A percentile compares a stretch with the other conserved stretches of the same genome.
Evolutionary conservation across 352 stramenopile species (phyloP).

Genomic region (Thalassiosira mediterranea): DNA sequence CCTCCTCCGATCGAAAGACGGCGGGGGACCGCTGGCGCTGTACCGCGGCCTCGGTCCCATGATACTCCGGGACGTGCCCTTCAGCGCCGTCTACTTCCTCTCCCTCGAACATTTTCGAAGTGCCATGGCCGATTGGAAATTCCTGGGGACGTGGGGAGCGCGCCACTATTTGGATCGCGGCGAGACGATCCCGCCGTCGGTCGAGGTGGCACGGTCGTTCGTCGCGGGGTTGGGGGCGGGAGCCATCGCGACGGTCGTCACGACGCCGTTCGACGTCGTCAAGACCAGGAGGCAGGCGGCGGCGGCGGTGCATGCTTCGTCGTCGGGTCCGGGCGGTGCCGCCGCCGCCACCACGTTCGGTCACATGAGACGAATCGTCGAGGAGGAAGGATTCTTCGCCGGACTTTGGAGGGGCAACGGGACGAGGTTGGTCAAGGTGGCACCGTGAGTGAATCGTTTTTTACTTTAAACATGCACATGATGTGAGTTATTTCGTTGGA

Average conservation of each 20-base stretch:
- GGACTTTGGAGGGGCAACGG: constrained; percentile 85
- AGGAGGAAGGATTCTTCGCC: constrained; percentile 69
- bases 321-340: background rate
- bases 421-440: constrained; percentile 85
- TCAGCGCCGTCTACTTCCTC: constrained; percentile 94
- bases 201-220: constrained; percentile 84
- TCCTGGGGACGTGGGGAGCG: constrained; percentile 22
- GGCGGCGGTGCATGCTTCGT: background rate
- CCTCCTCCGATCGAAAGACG: constrained; percentile 50
- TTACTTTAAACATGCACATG: no score
- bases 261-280: constrained; percentile 94
- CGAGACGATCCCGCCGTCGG: constrained; percentile 64
- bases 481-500: no score
- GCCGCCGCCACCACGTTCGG: constrained; percentile 27
- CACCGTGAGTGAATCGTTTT: no score
- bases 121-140: constrained; percentile 16
- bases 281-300: constrained; percentile 89
- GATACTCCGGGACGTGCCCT: constrained; percentile 93
- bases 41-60: constrained; percentile 90
- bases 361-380: constrained; percentile 62
- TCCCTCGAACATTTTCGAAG: constrained; percentile 89
- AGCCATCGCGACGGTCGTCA: constrained; percentile 88
- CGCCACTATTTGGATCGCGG: constrained; percentile 26
- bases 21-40: constrained; percentile 85
- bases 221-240: constrained; percentile 87